Percentiles rank a stretch among this genome's conserved stretches.
Conservation (phyloP, 163 green algal genomes). For the Scenedesmus sp. region DNA sequence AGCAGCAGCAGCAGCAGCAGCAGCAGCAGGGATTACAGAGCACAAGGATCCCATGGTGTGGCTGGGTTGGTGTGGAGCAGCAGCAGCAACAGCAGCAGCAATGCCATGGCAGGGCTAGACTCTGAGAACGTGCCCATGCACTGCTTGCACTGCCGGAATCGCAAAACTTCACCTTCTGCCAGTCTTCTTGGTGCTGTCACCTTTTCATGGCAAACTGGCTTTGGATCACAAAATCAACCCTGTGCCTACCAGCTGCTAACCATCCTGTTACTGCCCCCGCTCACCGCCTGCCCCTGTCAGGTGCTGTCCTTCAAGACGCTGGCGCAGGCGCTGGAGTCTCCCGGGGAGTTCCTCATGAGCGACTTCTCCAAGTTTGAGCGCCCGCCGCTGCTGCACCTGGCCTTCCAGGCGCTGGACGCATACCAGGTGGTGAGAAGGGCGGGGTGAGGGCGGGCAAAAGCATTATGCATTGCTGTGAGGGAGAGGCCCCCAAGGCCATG, state of each 20-base stretch:
- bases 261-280: no score
- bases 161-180: no score
- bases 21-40: not conserved
- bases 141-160: no score
- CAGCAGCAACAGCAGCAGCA: not conserved
- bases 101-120: not conserved
- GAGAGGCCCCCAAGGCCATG: not conserved
- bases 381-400: slow-evolving; percentile 78
- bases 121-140: not conserved
- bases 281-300: not conserved
- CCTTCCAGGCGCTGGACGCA: slow-evolving; percentile 43
- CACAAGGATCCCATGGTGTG: not conserved
- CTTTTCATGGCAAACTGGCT: no score
- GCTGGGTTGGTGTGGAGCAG: not conserved
- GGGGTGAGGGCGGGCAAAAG: not conserved
- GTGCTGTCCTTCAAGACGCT: slow-evolving; percentile 84
- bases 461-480: not conserved
- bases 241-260: no score
- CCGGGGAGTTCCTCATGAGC: slow-evolving; percentile 96
- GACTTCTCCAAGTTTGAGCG: slow-evolving; percentile 97
- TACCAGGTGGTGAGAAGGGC: slow-evolving; percentile 13
- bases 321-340: slow-evolving; percentile 72
- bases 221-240: no score
- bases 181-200: no score
- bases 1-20: not conserved